Evolutionary conservation across 768 basidiomycete species (phyloP).

Genomic region (Pluteus cervinus): DNA sequence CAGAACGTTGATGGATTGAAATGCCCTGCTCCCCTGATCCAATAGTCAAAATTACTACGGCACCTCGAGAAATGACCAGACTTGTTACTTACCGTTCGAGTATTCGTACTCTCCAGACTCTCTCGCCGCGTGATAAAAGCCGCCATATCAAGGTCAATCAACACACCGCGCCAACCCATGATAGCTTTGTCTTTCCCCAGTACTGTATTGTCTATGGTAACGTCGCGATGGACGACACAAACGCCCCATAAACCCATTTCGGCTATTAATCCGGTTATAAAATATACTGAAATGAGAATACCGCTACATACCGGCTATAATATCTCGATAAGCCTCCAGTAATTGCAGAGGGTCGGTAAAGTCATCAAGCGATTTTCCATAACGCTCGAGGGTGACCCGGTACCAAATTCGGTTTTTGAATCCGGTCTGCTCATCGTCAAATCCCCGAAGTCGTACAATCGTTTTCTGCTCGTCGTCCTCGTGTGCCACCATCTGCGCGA

Average conservation of each 20-base stretch:
- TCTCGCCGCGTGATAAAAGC: conserved; percentile 1
- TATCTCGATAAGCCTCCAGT: conserved; percentile 11
- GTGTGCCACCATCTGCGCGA: conserved; percentile 11
- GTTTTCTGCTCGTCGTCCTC: conserved; percentile 4
- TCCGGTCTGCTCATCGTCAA: background rate
- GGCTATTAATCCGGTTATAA: conserved; percentile 6
- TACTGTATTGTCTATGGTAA: conserved; percentile 18
- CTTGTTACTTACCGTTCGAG: conserved; percentile 4
- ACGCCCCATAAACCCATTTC: conserved; percentile 11
- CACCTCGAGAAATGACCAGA: background rate
- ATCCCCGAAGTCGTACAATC: conserved; percentile 4
- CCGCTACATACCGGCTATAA: conserved; percentile 11
- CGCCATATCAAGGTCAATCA: conserved; percentile 13
- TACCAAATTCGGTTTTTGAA: conserved; percentile 8
- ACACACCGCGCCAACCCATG: background rate
- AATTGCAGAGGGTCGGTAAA: conserved; percentile 9
- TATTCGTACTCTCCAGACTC: background rate
- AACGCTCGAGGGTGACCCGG: conserved; percentile 10
- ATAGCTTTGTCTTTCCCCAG: conserved; percentile 3
- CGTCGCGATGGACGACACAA: conserved; percentile 19
- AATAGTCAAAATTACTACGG: too few species aligned
- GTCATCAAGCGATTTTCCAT: conserved; percentile 9
- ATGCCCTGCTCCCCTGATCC: conserved; percentile 11
- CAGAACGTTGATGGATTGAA: conserved; percentile 8
- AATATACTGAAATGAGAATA: background rate